Base-by-base conservation (phyloP, 345 rosid genomes). In the Gossypium herbaceum region DNA sequence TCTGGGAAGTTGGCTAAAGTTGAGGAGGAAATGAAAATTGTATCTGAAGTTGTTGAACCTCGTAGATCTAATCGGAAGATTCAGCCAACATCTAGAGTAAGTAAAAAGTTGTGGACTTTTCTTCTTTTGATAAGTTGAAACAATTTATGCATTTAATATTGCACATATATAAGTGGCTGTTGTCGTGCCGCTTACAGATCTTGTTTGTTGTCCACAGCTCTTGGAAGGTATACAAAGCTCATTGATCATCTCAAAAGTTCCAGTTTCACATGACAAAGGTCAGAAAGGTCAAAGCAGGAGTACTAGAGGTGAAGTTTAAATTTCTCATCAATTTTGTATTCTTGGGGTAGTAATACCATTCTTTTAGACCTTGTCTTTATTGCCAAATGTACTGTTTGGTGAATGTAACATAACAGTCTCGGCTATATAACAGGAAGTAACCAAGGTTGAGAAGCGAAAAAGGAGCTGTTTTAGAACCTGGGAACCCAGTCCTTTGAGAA, bases 1-100 rank as follows among this genome's bases (percentile, higher is more conserved):
- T 71, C 86, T 44, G 86, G 90, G 71, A 87, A 78, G 76, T 60
- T 87, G 74, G 77, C 85, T 45, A 90, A 80, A 79, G 81, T 82
- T 29, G 89, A 87, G 54, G 97, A 87, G 80, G 86, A 81, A 17
- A 86, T 80, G 58, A 87, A 85, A 70, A 29, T 84, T 55, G 48
- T 80, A 47, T 48, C 82, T 68, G 92, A 89, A 15, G 77, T 60
- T 52, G 70, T 59, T 67, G 99, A 91, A 85, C 98, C 95, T 39
- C 94, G 99, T 24, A 86, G 99, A 81, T 96, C 98, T 68, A 80
- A 81, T 61, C 97, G 98, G 66, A 88, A 88, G 82, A 96, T 96
- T 81, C 98, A 93, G 84, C 99, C 99, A 67, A 96, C 99, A 25
- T 96, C 98, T 57, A 89, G 95, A 80, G 99, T 93, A 83, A 86